Percentiles rank a stretch among this genome's conserved stretches.
Evolutionary conservation across 2,329 filamentous ascomycete species (phyloP).

Genomic region (Niveomyces coronatus): DNA sequence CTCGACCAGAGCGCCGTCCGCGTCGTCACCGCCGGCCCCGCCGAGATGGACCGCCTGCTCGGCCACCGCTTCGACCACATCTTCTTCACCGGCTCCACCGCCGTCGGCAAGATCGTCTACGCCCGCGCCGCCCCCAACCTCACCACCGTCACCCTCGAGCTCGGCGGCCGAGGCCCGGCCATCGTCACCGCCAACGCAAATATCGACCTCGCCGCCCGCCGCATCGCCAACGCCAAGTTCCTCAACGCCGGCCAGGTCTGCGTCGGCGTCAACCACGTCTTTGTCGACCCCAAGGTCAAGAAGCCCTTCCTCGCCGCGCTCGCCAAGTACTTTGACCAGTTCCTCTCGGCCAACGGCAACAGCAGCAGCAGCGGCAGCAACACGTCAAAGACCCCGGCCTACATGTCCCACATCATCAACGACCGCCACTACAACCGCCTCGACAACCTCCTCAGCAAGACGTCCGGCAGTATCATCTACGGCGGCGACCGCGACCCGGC

Average conservation of each 20-base stretch:
- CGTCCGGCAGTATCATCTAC: conserved; percentile 26
- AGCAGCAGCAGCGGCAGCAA: conserved; percentile 12
- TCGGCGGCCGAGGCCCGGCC: conserved; percentile 34
- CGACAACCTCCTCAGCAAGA: conserved; percentile 22
- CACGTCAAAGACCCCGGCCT: conserved; percentile 13
- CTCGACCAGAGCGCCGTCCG: conserved; percentile 28
- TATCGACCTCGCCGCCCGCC: conserved; percentile 30
- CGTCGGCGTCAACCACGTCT: conserved; percentile 29
- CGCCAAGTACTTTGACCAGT: conserved; percentile 23
- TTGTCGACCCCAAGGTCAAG: conserved; percentile 29
- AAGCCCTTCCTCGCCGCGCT: conserved; percentile 26
- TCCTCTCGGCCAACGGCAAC: too few species aligned
- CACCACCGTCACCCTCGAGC: conserved; percentile 33
- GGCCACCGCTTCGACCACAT: conserved; percentile 31
- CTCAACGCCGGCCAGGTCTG: conserved; percentile 26
- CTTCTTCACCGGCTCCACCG: conserved; percentile 33
- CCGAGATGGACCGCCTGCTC: conserved; percentile 27
- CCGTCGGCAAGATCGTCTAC: conserved; percentile 26
- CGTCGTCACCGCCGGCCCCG: conserved; percentile 25
- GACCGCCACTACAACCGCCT: conserved; percentile 32
- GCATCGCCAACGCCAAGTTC: conserved; percentile 32
- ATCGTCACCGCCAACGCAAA: conserved; percentile 31
- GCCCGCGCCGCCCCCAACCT: conserved; percentile 32
- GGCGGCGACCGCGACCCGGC: conserved; percentile 21
- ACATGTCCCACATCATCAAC: conserved; percentile 28